Conservation (phyloP, 495 filamentous ascomycete species). For the Hyaloscypha hepaticicola region DNA sequence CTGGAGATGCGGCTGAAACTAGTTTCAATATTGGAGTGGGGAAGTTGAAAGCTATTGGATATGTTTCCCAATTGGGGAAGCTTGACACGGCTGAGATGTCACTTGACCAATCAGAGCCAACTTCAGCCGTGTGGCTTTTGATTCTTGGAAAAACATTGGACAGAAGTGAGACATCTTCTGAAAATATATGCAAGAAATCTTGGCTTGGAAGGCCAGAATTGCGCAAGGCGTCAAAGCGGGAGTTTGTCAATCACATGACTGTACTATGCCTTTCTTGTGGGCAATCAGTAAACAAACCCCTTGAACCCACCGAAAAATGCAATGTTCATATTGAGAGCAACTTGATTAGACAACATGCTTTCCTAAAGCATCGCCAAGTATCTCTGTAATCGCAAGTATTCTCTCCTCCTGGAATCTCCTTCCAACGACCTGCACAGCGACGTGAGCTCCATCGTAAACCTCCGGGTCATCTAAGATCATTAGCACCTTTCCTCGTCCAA, state of each 20-base stretch:
- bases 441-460: constrained; percentile 47
- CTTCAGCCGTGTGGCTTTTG: neutral
- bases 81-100: neutral
- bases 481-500: neutral
- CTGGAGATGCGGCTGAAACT: neutral
- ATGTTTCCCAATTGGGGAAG: neutral
- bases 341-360: constrained; percentile 17
- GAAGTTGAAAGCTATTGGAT: neutral
- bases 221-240: neutral
- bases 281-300: neutral
- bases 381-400: constrained; percentile 39
- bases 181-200: neutral
- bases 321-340: neutral
- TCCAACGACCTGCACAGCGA: constrained; percentile 48
- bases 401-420: constrained; percentile 50
- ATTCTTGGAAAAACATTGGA: neutral
- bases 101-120: neutral
- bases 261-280: neutral
- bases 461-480: constrained; percentile 39
- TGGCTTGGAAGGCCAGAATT: neutral
- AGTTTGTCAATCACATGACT: neutral
- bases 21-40: neutral
- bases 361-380: constrained; percentile 25
- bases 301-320: neutral
- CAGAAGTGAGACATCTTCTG: neutral